Conservation (phyloP, 2,329 filamentous ascomycete genomes). For the Raffaelea deltoideospora region DNA sequence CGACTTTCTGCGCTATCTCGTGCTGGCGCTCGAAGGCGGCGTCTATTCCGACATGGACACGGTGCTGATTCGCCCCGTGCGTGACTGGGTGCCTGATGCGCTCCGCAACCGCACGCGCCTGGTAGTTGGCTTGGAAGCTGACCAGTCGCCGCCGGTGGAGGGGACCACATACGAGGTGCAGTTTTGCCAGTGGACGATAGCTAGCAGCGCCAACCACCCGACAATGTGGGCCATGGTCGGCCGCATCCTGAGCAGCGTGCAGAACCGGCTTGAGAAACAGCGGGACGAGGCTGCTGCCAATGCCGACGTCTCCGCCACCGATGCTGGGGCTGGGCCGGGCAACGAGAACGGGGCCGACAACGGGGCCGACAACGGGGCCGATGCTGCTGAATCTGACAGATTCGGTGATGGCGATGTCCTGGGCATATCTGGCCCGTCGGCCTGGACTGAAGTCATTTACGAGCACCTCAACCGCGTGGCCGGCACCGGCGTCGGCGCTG, state of each 20-base stretch:
- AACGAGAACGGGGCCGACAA: too few species aligned
- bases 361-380: too few species aligned
- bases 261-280: too few species aligned
- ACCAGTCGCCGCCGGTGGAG: conserved; percentile 10
- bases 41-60: conserved; percentile 47
- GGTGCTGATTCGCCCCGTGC: conserved; percentile 27
- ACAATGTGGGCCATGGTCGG: conserved; percentile 15
- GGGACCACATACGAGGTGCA: conserved; percentile 17
- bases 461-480: conserved; percentile 12
- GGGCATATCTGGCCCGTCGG: conserved; percentile 16
- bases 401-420: conserved; percentile 15
- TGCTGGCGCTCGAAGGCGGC: conserved; percentile 19
- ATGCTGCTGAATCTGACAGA: too few species aligned
- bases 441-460: conserved; percentile 17
- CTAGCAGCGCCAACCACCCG: conserved; percentile 16
- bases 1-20: conserved; percentile 16
- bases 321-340: too few species aligned
- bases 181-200: conserved; percentile 22
- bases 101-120: conserved; percentile 10
- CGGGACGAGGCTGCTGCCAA: too few species aligned
- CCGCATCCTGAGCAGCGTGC: conserved; percentile 9
- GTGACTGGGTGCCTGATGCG: conserved; percentile 15
- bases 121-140: conserved; percentile 19
- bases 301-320: too few species aligned
- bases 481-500: conserved; percentile 5